Base-by-base conservation (phyloP, 768 basidiomycete species). In the Macrolepiota albuminosa region DNA sequence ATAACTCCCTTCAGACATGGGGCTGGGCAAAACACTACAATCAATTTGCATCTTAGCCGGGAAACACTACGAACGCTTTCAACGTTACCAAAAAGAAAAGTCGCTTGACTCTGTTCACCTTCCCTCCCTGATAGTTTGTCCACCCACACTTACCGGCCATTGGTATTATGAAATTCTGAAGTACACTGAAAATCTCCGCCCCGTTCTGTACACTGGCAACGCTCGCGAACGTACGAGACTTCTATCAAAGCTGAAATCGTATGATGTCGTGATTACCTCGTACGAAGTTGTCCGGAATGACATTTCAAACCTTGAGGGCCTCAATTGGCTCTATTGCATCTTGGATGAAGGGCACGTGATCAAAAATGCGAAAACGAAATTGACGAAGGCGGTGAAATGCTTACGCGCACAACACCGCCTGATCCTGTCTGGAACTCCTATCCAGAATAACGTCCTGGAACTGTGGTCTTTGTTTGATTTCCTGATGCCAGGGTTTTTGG, bases 381-480 rank as follows among this genome's bases (percentile, higher is more conserved):
- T 99, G 42, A 95, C 96, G 0, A 94, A 95, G 71, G 95, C 97
- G 1, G 92, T 98, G 67, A 99, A 99, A 73, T 83, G 80, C 59
- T 82, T 98, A 48, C 84, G 83, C 57, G 93, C 96, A 0, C 88
- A 95, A 59, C 97, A 99, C 74, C 88, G 97, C 26, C 79, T 99
- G 24, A 91, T 99, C 68, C 78, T 99, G 3, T 97, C 95, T 0
- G 97, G 97, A 40, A 99, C 97, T 6, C 97, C 97, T 0, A 98
- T 99, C 59, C 97, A 99, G 75, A 99, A 99, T 71, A 98, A 99
- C 70, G 95, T 99, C 2, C 78, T 99, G 52, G 97, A 99, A 70
- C 77, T 99, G 2, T 99, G 97, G 97, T 97, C 93, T 73, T 76
- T 99, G 47, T 99, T 99, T 72, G 97, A 99, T 74, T 99, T 98